These are phyloP conservation scores for Psidium guajava DNA, from an alignment of 345 rosid genomes.

Conservation along the genomic window DNA sequence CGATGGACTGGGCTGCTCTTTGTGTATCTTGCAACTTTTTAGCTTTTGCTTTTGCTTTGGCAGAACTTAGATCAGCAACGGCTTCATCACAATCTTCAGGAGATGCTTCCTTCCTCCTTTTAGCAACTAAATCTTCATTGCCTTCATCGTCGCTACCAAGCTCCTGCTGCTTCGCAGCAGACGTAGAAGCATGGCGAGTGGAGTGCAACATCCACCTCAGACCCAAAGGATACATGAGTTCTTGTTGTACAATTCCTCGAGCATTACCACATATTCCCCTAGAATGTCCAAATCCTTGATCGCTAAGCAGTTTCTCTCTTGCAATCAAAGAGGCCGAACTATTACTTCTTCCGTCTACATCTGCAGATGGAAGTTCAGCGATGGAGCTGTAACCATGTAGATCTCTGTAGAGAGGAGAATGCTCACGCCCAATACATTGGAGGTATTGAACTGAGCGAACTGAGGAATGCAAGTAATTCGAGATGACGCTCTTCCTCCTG, in stretches of 20 bases:
- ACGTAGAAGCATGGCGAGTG: constrained; percentile 46
- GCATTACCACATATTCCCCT: constrained; percentile 12
- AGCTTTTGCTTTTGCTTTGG: constrained; percentile 58
- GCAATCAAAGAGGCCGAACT: neutral
- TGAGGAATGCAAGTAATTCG: constrained; percentile 29
- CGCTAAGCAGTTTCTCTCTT: constrained; percentile 10
- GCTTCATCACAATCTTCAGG: constrained; percentile 79
- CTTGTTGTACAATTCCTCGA: constrained; percentile 14
- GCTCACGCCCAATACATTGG: constrained; percentile 18
- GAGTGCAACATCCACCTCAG: constrained; percentile 18
- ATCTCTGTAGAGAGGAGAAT: constrained; percentile 12
- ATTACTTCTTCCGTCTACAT: constrained; percentile 4
- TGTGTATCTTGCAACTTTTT: constrained; percentile 42
- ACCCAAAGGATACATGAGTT: constrained; percentile 13
- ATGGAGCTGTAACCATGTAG: constrained; percentile 11
- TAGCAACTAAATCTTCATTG: constrained; percentile 21
- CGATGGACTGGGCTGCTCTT: constrained; percentile 28
- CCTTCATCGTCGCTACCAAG: constrained; percentile 44
- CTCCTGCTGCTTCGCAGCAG: constrained; percentile 48
- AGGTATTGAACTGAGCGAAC: constrained; percentile 25
- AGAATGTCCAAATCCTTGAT: constrained; percentile 11
- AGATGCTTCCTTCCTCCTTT: constrained; percentile 53
- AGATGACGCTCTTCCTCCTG: constrained; percentile 37
- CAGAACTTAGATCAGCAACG: constrained; percentile 52
- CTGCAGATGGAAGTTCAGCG: constrained; percentile 1